Conservation (phyloP, 2,329 filamentous ascomycete genomes). For the Stachybotrys chartarum region DNA sequence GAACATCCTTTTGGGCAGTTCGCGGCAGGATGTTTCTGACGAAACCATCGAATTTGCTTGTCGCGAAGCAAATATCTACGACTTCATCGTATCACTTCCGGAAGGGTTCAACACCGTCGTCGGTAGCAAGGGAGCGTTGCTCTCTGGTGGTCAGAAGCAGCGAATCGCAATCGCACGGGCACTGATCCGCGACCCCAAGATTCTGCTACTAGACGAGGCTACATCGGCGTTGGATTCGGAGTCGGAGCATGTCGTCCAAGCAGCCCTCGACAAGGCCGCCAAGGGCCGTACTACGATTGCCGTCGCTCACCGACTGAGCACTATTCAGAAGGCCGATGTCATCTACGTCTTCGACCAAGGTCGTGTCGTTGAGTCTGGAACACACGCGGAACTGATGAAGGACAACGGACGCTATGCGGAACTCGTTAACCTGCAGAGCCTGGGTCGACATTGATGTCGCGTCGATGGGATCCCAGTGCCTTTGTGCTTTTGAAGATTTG, state of each 20-base stretch:
- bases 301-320: slow-evolving; percentile 84
- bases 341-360: slow-evolving; percentile 97
- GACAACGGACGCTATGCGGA: slow-evolving; percentile 68
- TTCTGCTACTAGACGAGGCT: slow-evolving; percentile 78
- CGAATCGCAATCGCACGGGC: slow-evolving; percentile 90
- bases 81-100: slow-evolving; percentile 80
- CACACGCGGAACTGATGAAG: slow-evolving; percentile 65
- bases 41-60: slow-evolving; percentile 70
- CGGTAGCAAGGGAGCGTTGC: slow-evolving; percentile 76
- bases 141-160: slow-evolving; percentile 91
- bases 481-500: background rate
- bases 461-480: background rate
- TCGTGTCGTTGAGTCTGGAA: slow-evolving; percentile 76
- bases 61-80: slow-evolving; percentile 85
- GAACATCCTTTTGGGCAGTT: slow-evolving; percentile 76
- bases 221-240: slow-evolving; percentile 71
- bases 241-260: slow-evolving; percentile 73
- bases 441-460: slow-evolving; percentile 46
- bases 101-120: slow-evolving; percentile 83
- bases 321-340: slow-evolving; percentile 88
- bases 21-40: slow-evolving; percentile 61
- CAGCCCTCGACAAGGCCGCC: slow-evolving; percentile 72
- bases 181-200: slow-evolving; percentile 81
- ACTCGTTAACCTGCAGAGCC: slow-evolving; percentile 71
- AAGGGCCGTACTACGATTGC: slow-evolving; percentile 87